phyloP scores from a whole-genome alignment of 768 basidiomycete species.

The Leccinum barrowsii region DNA sequence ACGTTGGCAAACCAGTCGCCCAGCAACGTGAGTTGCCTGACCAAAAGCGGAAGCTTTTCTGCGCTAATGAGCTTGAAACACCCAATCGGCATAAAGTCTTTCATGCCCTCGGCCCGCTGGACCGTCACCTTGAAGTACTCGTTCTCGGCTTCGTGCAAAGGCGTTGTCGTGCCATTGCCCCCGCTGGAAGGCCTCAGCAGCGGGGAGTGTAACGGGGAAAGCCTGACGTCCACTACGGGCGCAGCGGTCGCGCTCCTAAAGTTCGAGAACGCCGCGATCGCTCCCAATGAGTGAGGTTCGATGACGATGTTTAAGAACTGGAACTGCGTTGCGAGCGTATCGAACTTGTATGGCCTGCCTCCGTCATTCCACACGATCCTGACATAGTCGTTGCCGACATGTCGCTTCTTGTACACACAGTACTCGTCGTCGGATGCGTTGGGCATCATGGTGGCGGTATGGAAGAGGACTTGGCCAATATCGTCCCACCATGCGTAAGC shows the following conservation, averaged over 20 bases:
- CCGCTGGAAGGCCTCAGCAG: constrained; percentile 7
- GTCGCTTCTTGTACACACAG: constrained; percentile 84
- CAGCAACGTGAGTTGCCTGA: constrained; percentile 83
- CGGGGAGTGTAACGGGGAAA: constrained; percentile 21
- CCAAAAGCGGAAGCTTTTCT: constrained; percentile 78
- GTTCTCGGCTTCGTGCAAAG: constrained; percentile 64
- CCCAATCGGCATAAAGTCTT: constrained; percentile 90
- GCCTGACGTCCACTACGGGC: constrained; percentile 11
- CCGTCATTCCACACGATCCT: constrained; percentile 98
- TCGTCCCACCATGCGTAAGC: constrained; percentile 99
- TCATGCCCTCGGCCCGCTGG: constrained; percentile 86
- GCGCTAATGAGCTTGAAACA: constrained; percentile 94
- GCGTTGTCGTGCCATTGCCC: constrained; percentile 8
- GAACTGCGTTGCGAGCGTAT: constrained; percentile 89
- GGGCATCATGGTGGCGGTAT: constrained; percentile 98
- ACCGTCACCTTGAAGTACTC: constrained; percentile 96
- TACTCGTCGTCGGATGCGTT: constrained; percentile 62
- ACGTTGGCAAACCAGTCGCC: constrained; percentile 90
- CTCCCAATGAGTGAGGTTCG: constrained; percentile 84
- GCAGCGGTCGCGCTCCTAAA: constrained; percentile 28
- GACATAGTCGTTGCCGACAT: constrained; percentile 96
- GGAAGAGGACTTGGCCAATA: constrained; percentile 91
- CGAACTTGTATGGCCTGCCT: constrained; percentile 82
- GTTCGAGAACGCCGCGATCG: constrained; percentile 82
- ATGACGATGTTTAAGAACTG: constrained; percentile 98